Conservation (phyloP, 345 rosid genomes). For the Eucalyptus urophylla region DNA sequence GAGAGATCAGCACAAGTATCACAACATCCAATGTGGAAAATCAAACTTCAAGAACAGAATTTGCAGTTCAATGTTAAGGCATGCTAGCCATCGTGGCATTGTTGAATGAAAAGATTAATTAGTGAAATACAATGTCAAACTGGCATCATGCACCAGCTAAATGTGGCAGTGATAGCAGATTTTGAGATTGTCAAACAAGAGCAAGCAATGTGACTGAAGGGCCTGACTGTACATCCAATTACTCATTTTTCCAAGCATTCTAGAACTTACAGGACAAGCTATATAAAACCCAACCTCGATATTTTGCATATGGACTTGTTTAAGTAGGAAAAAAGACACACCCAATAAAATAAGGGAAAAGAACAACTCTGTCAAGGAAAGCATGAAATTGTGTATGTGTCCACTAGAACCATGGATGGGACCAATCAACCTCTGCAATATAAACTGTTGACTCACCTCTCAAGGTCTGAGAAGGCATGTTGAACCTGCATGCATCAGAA, state of each 20-base stretch:
- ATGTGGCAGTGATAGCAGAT: not conserved
- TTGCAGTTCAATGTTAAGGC: not conserved
- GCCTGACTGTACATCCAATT: not conserved
- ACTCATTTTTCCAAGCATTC: not conserved
- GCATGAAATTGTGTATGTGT: not conserved
- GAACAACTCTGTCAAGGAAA: not conserved
- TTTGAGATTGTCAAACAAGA: not conserved
- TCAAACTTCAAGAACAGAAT: not conserved
- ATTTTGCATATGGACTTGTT: not conserved
- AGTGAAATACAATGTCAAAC: not conserved
- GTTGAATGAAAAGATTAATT: not conserved
- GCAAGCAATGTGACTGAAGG: not conserved
- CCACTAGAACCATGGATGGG: not conserved
- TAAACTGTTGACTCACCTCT: constrained; percentile 25
- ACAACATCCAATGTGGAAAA: not conserved
- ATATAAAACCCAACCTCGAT: not conserved
- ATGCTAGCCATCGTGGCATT: not conserved
- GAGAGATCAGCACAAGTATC: not conserved
- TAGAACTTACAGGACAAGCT: not conserved
- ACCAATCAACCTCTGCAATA: not conserved
- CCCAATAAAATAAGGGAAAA: not conserved
- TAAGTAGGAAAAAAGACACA: not conserved
- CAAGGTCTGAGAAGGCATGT: constrained; percentile 47
- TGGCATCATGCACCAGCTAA: not conserved
- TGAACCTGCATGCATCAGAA: constrained; percentile 29